phyloP scores from a whole-genome alignment of 2,329 filamentous ascomycete genomes.

The Ascochyta koolunga region DNA sequence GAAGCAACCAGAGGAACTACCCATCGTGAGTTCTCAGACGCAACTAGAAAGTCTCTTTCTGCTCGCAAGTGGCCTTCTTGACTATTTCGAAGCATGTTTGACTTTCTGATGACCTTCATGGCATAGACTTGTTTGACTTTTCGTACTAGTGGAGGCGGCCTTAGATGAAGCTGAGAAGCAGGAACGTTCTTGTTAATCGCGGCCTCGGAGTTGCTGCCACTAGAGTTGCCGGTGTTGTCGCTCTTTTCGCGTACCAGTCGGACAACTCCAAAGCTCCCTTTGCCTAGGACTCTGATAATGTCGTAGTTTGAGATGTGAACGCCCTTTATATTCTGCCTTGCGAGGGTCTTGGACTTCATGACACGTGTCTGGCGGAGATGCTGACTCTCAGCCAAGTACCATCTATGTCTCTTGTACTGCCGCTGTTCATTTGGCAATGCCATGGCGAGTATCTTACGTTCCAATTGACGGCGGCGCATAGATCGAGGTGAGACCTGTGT shows the following conservation, averaged over 20 bases:
- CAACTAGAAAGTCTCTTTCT: constrained; percentile 89
- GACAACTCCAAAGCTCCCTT: constrained; percentile 94
- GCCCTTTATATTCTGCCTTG: constrained; percentile 55
- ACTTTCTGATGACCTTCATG: constrained; percentile 97
- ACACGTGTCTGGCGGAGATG: constrained; percentile 75
- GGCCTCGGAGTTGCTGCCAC: constrained; percentile 10
- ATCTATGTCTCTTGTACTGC: constrained; percentile 62
- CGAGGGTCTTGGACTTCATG: constrained; percentile 67
- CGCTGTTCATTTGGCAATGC: constrained; percentile 63
- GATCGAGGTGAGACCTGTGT: constrained; percentile 63
- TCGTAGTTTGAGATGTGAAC: constrained; percentile 73
- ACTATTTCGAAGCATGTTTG: constrained; percentile 85
- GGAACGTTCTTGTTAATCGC: constrained; percentile 15
- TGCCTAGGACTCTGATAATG: constrained; percentile 80
- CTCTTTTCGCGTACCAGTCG: constrained; percentile 75
- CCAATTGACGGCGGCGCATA: constrained; percentile 66
- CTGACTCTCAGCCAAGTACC: constrained; percentile 71
- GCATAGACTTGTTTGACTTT: constrained; percentile 71
- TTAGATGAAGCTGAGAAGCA: constrained; percentile 2
- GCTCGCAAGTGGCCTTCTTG: constrained; percentile 93
- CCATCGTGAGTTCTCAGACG: constrained; percentile 87
- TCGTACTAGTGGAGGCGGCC: background rate
- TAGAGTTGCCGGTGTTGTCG: constrained; percentile 23
- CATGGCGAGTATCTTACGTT: constrained; percentile 65
- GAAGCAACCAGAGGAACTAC: constrained; percentile 85